These are phyloP conservation scores for Pezizomycotina sp. DNA, from an alignment of 2,329 filamentous ascomycete species.

Conservation along the genomic window DNA sequence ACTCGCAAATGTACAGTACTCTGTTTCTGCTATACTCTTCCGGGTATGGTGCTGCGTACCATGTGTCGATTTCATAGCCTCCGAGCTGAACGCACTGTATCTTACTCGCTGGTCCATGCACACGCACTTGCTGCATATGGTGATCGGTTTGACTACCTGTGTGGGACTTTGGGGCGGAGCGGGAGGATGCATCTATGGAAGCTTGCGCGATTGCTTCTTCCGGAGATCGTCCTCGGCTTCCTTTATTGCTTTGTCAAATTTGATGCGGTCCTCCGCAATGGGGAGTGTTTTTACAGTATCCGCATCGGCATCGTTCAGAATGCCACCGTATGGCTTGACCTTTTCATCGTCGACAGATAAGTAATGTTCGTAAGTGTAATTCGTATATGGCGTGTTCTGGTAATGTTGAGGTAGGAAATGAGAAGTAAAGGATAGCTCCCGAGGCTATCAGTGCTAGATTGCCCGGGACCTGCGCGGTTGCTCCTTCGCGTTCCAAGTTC, in stretches of 20 bases:
- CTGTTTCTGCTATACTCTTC: conserved; percentile 96
- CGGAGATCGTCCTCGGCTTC: conserved; percentile 62
- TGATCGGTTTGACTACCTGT: conserved; percentile 7
- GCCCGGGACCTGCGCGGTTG: no score
- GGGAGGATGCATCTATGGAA: conserved; percentile 10
- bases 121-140: conserved; percentile 11
- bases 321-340: conserved; percentile 78
- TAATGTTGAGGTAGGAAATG: no score
- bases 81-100: conserved; percentile 99
- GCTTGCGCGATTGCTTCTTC: conserved; percentile 13
- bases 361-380: conserved; percentile 14
- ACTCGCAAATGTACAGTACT: conserved; percentile 97
- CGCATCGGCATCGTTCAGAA: conserved; percentile 72
- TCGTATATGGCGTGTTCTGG: no score
- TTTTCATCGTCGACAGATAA: conserved; percentile 23
- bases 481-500: no score
- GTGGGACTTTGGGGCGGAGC: conserved; percentile 10
- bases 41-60: conserved; percentile 95
- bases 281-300: conserved; percentile 84
- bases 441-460: no score
- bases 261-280: conserved; percentile 58
- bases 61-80: conserved; percentile 94
- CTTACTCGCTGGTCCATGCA: conserved; percentile 43
- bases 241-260: conserved; percentile 77
- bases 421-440: no score